Evolutionary conservation across 2,329 filamentous ascomycete genomes (phyloP), one percentile per base, ranked within the genome.

Genomic region (Podosphaera fusca): DNA sequence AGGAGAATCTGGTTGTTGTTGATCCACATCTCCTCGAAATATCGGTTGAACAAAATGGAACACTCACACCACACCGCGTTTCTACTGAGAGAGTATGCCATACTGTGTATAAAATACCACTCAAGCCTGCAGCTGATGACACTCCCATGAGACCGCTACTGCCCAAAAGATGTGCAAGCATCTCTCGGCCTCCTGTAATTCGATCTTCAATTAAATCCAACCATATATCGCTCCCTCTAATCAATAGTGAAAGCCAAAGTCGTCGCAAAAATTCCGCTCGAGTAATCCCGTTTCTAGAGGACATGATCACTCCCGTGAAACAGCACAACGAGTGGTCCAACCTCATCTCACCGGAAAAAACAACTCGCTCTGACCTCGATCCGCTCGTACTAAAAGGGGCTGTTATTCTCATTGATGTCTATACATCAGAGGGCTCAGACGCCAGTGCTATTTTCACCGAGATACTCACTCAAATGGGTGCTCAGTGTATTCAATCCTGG

Each of bases 361-460:
- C 77, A 30, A 75, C 78, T 29, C 74, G 75, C 4, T 71, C 71
- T 1, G 74, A 81, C 56, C 61, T 80, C 8, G 71, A 79, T 61
- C 68, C 73, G 2, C 65, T 67, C 0, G 67, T 85, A 2, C 73
- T 90, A 2, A 75, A 76, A 29, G 87, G 87, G 1, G 84, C 81
- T 14, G 78, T 87, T 2, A 84, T 92, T 3, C 87, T 82, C 65
- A 85, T 92, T 1, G 87, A 95, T 67, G 86, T 94, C 2, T 80
- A 87, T 66, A 89, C 85, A 0, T 84, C 79, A 7, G 85, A 92
- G 64, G 87, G 87, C 4, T 82, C 81, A 31, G 85, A 92, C 68
- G 85, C 85, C 6, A 87, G 84, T 64, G 77, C 77, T n/a, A 79
- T 92, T 58, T 94, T 94, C 66, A 76, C 86, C 14, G 84, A 89